Evolutionary conservation across 2,329 filamentous ascomycete genomes (phyloP).

Genomic region (Colletotrichum tanaceti): DNA sequence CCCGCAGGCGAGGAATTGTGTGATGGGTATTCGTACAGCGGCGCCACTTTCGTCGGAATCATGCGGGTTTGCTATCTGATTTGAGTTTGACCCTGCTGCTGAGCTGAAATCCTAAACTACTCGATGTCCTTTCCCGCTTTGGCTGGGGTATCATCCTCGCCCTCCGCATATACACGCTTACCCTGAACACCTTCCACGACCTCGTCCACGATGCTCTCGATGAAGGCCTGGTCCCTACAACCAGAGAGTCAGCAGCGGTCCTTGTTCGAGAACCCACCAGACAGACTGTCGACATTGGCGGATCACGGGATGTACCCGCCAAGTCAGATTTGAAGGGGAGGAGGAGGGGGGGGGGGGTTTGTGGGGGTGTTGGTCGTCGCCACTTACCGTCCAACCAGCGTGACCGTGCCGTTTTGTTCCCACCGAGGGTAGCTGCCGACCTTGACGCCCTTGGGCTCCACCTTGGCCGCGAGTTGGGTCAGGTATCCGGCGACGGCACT

Average conservation of each 20-base stretch:
- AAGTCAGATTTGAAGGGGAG: no score
- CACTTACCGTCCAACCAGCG: conserved; percentile 75
- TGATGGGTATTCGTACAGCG: conserved; percentile 20
- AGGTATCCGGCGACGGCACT: conserved; percentile 86
- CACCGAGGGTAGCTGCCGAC: conserved; percentile 95
- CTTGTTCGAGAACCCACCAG: background rate
- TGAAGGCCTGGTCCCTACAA: conserved; percentile 74
- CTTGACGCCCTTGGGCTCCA: conserved; percentile 83
- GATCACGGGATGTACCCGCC: background rate
- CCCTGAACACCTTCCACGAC: conserved; percentile 83
- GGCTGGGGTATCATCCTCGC: conserved; percentile 67
- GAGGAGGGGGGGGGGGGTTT: no score
- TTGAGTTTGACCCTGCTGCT: conserved; percentile 18
- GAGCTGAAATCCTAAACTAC: background rate
- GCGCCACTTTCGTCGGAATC: conserved; percentile 11
- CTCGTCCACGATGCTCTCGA: conserved; percentile 83
- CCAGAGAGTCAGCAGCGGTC: conserved; percentile 16
- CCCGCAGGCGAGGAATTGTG: conserved; percentile 10
- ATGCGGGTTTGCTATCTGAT: conserved; percentile 18
- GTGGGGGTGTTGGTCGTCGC: background rate
- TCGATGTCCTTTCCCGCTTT: conserved; percentile 18
- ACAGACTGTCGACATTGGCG: background rate
- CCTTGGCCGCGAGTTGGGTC: conserved; percentile 79
- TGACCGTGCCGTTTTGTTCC: conserved; percentile 93
- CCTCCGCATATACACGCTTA: conserved; percentile 75